Percentiles rank a stretch among this genome's conserved stretches.
These are phyloP conservation scores for Termitomyces sp. DNA, from an alignment of 768 basidiomycete genomes.

Conservation along the genomic window DNA sequence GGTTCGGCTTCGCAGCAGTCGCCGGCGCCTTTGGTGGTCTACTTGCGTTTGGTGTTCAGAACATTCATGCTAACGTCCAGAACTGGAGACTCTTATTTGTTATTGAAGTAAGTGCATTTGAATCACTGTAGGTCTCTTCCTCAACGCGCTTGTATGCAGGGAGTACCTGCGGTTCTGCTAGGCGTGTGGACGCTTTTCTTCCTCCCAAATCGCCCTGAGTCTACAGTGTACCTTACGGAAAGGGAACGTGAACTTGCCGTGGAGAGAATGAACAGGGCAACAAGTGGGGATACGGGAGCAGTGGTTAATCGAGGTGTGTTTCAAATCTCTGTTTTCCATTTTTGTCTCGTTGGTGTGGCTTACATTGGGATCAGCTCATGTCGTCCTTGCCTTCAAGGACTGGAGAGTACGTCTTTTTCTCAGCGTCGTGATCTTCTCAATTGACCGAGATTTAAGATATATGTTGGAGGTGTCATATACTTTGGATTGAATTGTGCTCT, in stretches of 20 bases:
- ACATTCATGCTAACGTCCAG: slow-evolving; percentile 43
- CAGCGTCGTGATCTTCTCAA: not conserved
- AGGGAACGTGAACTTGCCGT: slow-evolving; percentile 58
- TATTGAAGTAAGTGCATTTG: slow-evolving; percentile 48
- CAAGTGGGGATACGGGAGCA: slow-evolving; percentile 63
- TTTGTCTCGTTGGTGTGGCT: not conserved
- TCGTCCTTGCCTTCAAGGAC: slow-evolving; percentile 60
- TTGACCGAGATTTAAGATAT: slow-evolving; percentile 36
- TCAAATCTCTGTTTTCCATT: not conserved
- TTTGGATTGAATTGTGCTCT: slow-evolving; percentile 76
- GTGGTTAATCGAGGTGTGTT: slow-evolving; percentile 56
- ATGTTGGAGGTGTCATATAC: slow-evolving; percentile 68
- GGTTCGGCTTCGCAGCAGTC: slow-evolving; percentile 83
- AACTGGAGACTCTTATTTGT: slow-evolving; percentile 71
- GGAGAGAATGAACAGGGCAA: slow-evolving; percentile 62
- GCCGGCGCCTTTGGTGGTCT: slow-evolving; percentile 86
- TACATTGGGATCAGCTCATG: slow-evolving; percentile 43
- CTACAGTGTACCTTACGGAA: slow-evolving; percentile 54
- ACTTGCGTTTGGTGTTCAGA: slow-evolving; percentile 76
- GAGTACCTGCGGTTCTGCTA: slow-evolving; percentile 62
- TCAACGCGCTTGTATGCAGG: slow-evolving; percentile 32
- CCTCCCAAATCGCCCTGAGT: slow-evolving; percentile 72
- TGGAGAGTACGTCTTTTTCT: slow-evolving; percentile 53
- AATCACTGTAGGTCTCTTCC: not conserved
- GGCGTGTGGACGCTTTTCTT: slow-evolving; percentile 52